These are phyloP conservation scores for Komagataella kurtzmanii DNA, from an alignment of 805 yeast species.

Conservation along the genomic window DNA sequence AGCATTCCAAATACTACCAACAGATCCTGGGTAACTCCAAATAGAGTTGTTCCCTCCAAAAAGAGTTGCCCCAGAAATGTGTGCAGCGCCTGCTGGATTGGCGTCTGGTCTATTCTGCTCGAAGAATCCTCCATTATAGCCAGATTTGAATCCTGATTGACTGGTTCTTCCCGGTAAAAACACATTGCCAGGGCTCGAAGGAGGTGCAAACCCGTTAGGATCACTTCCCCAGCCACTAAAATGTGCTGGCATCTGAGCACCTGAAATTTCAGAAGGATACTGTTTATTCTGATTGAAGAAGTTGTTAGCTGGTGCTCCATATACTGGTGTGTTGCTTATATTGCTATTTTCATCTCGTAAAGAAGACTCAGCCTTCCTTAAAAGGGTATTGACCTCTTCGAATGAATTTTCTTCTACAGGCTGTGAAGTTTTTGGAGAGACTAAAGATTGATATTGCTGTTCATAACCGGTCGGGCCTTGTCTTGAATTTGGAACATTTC, in stretches of 20 bases:
- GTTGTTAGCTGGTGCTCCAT: not conserved
- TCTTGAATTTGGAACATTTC: not conserved
- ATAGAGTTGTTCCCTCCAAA: constrained; percentile 8
- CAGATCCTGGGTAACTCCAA: constrained; percentile 9
- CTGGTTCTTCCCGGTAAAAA: not conserved
- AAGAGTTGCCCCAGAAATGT: not conserved
- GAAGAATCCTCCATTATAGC: not conserved
- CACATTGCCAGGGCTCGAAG: not conserved
- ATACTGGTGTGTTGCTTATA: not conserved
- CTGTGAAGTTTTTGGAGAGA: not conserved
- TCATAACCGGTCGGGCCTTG: constrained; percentile 11
- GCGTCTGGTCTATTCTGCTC: not conserved
- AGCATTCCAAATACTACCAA: not conserved
- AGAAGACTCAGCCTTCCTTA: not conserved
- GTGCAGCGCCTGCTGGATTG: not conserved
- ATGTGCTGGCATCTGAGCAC: not conserved
- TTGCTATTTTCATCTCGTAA: not conserved
- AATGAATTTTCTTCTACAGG: not conserved
- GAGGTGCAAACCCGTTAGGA: not conserved
- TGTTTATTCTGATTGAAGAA: not conserved
- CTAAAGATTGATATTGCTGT: not conserved
- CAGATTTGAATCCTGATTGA: not conserved
- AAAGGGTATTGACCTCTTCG: not conserved
- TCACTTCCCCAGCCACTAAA: not conserved
- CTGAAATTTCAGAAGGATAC: not conserved